Percentiles rank a stretch among this genome's conserved stretches.
These are phyloP conservation scores for Paragyromitra xinjiangensis DNA, from an alignment of 495 filamentous ascomycete species.

Conservation along the genomic window DNA sequence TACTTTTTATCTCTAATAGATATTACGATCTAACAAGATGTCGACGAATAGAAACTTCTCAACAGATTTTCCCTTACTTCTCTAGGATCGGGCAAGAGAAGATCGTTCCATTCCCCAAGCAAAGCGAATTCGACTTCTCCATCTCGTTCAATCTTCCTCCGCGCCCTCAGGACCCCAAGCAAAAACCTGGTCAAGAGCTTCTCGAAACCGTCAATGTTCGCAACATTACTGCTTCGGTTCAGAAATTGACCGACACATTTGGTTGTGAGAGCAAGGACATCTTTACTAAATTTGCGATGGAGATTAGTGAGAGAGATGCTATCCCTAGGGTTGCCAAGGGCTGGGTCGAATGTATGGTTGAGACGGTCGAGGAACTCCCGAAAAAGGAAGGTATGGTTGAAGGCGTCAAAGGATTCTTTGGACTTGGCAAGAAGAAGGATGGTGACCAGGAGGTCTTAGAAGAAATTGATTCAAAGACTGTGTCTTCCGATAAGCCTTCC, in stretches of 20 bases:
- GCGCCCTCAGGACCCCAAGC: conserved; percentile 55
- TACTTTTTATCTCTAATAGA: neutral
- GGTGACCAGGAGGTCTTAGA: conserved; percentile 76
- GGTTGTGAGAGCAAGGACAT: conserved; percentile 80
- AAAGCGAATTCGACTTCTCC: conserved; percentile 81
- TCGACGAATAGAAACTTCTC: conserved; percentile 64
- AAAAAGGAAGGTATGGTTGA: conserved; percentile 86
- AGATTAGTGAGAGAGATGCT: conserved; percentile 76
- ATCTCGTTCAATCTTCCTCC: conserved; percentile 75
- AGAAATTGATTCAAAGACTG: conserved; percentile 68
- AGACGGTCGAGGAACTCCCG: conserved; percentile 64
- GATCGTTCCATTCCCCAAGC: conserved; percentile 85
- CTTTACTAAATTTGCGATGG: conserved; percentile 77
- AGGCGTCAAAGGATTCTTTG: conserved; percentile 88
- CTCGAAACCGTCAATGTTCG: conserved; percentile 70
- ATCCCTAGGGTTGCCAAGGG: conserved; percentile 80
- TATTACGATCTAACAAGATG: conserved; percentile 64
- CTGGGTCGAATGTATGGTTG: conserved; percentile 83
- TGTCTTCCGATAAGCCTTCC: conserved; percentile 59
- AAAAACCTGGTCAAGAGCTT: conserved; percentile 62
- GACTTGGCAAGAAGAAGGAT: conserved; percentile 86
- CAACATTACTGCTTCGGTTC: conserved; percentile 84
- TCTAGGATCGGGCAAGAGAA: conserved; percentile 82
- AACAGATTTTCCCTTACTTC: conserved; percentile 78
- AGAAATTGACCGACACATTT: conserved; percentile 75